Base-by-base conservation (phyloP, 192 early-diverging fungal species). In the Coemansia umbellata region DNA sequence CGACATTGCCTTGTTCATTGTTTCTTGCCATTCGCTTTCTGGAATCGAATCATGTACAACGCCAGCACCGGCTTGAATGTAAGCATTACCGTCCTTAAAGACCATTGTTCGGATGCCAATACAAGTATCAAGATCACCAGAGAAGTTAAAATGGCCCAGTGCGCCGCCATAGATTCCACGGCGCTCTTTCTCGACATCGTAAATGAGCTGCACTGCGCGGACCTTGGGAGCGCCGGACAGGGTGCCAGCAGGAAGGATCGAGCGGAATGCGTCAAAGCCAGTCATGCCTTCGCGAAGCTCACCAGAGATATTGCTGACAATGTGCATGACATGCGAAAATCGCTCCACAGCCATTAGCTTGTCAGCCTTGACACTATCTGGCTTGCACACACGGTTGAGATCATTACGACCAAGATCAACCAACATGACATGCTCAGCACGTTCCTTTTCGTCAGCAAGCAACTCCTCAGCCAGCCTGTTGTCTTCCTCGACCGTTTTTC, bases 291-390 rank as follows among this genome's bases (percentile, higher is more conserved):
- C 75, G 36, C 97, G 81, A 43, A 99, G 75, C 55, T 81, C 80
- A 37, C 97, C 97, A 11, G 87, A 89, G 1, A 99, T 91, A 61
- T 97, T 88, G 58, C 85, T 88, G n/a, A 99, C 97, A 76, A 99
- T 99, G 63, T 99, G 97, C 95, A 99, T 99, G 28, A 99, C 97
- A 64, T 99, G 95, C 26, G 87, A 88, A 63, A 97, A 99, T 19
- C 85, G 79, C 68, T 99, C 97, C 58, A 99, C 86, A 41, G 92
- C 85, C 97, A 99, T 99, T 53, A 99, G 78, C 52, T 90, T 93
- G 59, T 97, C 92, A 10, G 97, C 94, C 55, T 82, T 90, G 58
- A 97, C 95, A 32, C 92, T 86, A 47, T 82, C 80, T 4, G 97
- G 95, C 58, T 88, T 74, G 74, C 97, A 99, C 47, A 99, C 84